These are phyloP conservation scores for Trypanosoma rangeli DNA, from an alignment of 208 protist genomes.

Conservation along the genomic window DNA sequence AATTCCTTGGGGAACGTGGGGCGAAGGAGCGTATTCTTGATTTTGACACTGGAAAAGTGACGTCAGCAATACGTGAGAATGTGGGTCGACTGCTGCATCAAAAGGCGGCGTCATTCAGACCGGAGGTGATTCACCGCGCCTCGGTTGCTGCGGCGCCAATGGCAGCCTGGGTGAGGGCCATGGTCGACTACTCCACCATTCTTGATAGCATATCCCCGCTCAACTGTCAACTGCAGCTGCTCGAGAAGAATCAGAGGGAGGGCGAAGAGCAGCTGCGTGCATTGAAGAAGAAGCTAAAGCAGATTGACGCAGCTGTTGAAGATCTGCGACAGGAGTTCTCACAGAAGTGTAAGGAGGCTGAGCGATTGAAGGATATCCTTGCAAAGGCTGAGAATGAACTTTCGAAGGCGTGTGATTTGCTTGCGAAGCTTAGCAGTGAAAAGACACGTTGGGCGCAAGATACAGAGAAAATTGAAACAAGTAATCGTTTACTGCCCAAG, in stretches of 20 bases:
- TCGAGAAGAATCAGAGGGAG: constrained; percentile 73
- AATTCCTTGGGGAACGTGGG: constrained; percentile 91
- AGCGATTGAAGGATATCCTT: constrained; percentile 82
- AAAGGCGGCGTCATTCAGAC: constrained; percentile 91
- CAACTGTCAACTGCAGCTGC: constrained; percentile 75
- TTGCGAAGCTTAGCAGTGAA: constrained; percentile 96
- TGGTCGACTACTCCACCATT: constrained; percentile 95
- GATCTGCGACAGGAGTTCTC: constrained; percentile 80
- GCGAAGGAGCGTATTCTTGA: constrained; percentile 96
- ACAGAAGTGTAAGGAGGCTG: constrained; percentile 94
- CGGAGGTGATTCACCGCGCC: constrained; percentile 90
- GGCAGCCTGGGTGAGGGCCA: constrained; percentile 97
- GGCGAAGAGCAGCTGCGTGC: constrained; percentile 78
- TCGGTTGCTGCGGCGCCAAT: constrained; percentile 95
- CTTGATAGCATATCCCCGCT: constrained; percentile 91
- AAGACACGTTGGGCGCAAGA: constrained; percentile 93
- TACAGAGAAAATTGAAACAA: constrained; percentile 54
- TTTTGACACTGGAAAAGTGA: constrained; percentile 95
- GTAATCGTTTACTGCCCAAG: constrained; percentile 77
- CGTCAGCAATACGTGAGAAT: constrained; percentile 74
- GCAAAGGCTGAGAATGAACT: constrained; percentile 90
- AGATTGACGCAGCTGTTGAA: constrained; percentile 88
- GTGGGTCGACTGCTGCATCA: constrained; percentile 85
- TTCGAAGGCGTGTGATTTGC: constrained; percentile 87
- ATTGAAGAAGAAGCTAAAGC: constrained; percentile 83